Evolutionary conservation across 2,329 filamentous ascomycete species (phyloP).

Genomic region (Xylaria sp.): DNA sequence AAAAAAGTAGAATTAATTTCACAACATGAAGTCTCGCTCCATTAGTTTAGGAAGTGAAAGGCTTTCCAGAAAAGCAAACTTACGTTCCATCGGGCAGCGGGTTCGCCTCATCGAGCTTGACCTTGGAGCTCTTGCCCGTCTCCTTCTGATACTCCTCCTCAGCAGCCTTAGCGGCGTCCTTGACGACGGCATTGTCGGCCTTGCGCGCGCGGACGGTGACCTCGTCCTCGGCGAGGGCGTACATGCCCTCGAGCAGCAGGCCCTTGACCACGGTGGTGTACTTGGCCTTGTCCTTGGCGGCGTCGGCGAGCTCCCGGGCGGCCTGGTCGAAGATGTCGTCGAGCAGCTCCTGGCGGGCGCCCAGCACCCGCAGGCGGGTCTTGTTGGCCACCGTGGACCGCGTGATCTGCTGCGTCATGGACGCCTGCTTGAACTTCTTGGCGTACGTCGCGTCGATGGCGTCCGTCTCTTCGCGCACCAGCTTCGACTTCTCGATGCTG

Average conservation of each 20-base stretch:
- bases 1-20: background rate
- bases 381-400: slow-evolving; percentile 97
- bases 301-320: slow-evolving; percentile 73
- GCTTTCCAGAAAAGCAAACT: slow-evolving; percentile 53
- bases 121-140: slow-evolving; percentile 73
- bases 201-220: slow-evolving; percentile 80
- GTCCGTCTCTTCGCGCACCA: slow-evolving; percentile 93
- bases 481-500: slow-evolving; percentile 98
- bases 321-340: slow-evolving; percentile 89
- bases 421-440: slow-evolving; percentile 99
- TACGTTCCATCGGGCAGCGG: slow-evolving; percentile 84
- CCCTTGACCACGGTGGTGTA: slow-evolving; percentile 82
- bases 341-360: slow-evolving; percentile 87
- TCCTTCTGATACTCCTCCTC: slow-evolving; percentile 85
- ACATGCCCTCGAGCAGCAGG: slow-evolving; percentile 88
- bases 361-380: slow-evolving; percentile 88
- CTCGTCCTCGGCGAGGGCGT: slow-evolving; percentile 84
- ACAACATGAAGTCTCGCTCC: background rate
- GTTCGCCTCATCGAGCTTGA: slow-evolving; percentile 81
- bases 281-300: slow-evolving; percentile 74
- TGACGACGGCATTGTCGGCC: slow-evolving; percentile 78
- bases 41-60: background rate
- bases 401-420: slow-evolving; percentile 99
- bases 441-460: slow-evolving; percentile 93
- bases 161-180: slow-evolving; percentile 81